phyloP scores from a whole-genome alignment of 2,329 filamentous ascomycete genomes.

The Alternaria triticina region DNA sequence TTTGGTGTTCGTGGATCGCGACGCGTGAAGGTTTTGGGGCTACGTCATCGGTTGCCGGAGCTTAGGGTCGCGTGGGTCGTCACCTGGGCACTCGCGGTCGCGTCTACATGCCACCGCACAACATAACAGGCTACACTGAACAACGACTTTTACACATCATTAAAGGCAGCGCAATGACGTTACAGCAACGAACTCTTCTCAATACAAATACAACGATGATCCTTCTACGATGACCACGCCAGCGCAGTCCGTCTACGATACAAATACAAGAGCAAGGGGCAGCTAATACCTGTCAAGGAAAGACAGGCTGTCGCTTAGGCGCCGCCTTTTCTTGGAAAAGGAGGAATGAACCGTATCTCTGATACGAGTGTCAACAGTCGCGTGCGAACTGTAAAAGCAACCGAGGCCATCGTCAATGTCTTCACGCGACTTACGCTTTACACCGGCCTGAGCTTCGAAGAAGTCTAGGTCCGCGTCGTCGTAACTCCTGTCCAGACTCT shows the following conservation, averaged over 20 bases:
- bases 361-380: no score
- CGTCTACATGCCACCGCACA: neutral
- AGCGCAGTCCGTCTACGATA: neutral
- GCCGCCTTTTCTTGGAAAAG: neutral
- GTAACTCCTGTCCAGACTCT: neutral
- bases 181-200: neutral
- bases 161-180: neutral
- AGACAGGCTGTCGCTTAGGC: neutral
- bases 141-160: neutral
- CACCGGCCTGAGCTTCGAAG: neutral
- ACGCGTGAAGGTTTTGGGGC: slow-evolving; percentile 5
- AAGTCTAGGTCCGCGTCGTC: neutral
- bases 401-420: neutral
- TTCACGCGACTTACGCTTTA: neutral
- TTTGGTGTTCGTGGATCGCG: neutral
- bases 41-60: slow-evolving; percentile 23
- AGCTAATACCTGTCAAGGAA: neutral
- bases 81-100: no score
- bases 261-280: neutral
- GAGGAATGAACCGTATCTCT: neutral
- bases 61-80: no score
- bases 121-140: neutral
- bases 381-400: neutral
- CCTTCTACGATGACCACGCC: neutral
- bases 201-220: neutral